Conservation (phyloP, 495 filamentous ascomycete species). For the Lasiosphaeria miniovina region DNA sequence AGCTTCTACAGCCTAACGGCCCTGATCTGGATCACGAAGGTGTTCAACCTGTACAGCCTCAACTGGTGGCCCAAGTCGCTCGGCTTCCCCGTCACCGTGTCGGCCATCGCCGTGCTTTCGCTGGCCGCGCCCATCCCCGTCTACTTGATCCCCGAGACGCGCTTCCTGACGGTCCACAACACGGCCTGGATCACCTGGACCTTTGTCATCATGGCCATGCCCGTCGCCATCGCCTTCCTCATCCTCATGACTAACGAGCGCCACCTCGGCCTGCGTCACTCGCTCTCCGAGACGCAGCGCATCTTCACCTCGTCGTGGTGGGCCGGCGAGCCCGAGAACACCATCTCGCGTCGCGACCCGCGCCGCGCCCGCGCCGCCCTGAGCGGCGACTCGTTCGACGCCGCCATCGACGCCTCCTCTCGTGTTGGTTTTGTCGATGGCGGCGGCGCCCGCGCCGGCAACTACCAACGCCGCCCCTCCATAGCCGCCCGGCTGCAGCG, state of each 20-base stretch:
- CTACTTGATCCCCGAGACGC: slow-evolving; percentile 49
- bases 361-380: slow-evolving; percentile 28
- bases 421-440: slow-evolving; percentile 27
- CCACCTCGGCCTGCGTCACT: slow-evolving; percentile 52
- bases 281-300: slow-evolving; percentile 59
- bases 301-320: slow-evolving; percentile 62
- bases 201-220: slow-evolving; percentile 62
- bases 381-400: slow-evolving; percentile 27
- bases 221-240: slow-evolving; percentile 56
- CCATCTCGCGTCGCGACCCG: slow-evolving; percentile 34
- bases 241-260: slow-evolving; percentile 59
- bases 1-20: slow-evolving; percentile 62
- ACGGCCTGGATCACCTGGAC: slow-evolving; percentile 63
- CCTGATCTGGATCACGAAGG: slow-evolving; percentile 64
- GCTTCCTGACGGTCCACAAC: slow-evolving; percentile 53
- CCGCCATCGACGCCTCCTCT: slow-evolving; percentile 19
- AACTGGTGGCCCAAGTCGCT: slow-evolving; percentile 62
- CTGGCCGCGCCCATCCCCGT: slow-evolving; percentile 54
- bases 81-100: slow-evolving; percentile 56
- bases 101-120: slow-evolving; percentile 52
- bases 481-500: slow-evolving; percentile 40
- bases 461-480: slow-evolving; percentile 12
- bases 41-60: slow-evolving; percentile 64
- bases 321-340: slow-evolving; percentile 48
- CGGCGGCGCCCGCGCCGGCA: slow-evolving; percentile 8